Base-by-base conservation (phyloP, 495 filamentous ascomycete genomes). In the Geoglossum glabrum region DNA sequence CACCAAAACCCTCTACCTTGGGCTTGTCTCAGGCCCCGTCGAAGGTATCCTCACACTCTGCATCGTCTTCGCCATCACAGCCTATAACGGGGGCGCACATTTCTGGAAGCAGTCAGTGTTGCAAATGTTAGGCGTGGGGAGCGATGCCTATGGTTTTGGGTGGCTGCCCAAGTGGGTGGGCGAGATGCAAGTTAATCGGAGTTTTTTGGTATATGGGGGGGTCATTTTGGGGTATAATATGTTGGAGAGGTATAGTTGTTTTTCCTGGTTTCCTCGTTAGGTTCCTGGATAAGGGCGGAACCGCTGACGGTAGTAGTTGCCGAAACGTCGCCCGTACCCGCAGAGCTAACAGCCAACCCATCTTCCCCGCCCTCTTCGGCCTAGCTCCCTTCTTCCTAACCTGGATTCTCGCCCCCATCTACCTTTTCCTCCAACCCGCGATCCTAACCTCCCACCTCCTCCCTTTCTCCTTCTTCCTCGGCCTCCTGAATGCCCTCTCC, bases 41-140 rank as follows among this genome's bases (percentile, higher is more conserved):
- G 92, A 98, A 71, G 92, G 92, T 31, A 83, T 98, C 58, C 72
- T 97, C 46, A 88, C 86, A 45, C 74, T 97, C 4, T 85, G 83
- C 63, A 66, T 75, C 30, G 82, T 98, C 38, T 98, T 90, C 68
- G 81, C 79, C n/a, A 64, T 92, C 51, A 97, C 92, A 0, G 88
- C 85, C 19, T 77, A 82, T 65, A 78, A 83, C 65, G 92, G 92
- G 57, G 86, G 86, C 26, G 92, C 84, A 54, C 86, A 82, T 65
- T 94, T 94, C 74, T 98, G 92, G 92, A 82, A 90, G 64, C 85
- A 81, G 61, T 74, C 85, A 7, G 79, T 90, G 80, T 70, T 96
- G 43, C 65, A 71, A 45, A 83, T 81, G 0, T 46, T 96, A 27
- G 86, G 87, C 19, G 66, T 96, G 28, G 71, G 80, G 0, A 72